Base-by-base conservation (phyloP, 2,329 filamentous ascomycete species). In the Emmonsia crescens region DNA sequence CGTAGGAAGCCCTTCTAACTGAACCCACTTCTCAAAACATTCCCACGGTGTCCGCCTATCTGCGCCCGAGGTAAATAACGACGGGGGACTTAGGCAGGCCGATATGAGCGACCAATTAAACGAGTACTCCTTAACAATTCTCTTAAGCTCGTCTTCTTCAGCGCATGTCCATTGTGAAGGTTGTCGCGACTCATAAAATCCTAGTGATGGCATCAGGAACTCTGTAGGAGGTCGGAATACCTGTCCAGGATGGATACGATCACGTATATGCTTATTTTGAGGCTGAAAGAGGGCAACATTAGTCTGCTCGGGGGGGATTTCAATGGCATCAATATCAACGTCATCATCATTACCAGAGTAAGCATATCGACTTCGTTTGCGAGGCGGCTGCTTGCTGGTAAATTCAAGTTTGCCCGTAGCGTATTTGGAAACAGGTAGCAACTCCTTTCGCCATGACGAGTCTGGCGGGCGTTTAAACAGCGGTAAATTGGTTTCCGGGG, bases 91-190 rank as follows among this genome's bases (percentile, higher is more conserved):
- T 60, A 97, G 78, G 63, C 93, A 87, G 67, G 85, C 89, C 1
- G 92, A 89, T 60, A 97, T 96, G 5, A 99, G 80, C 2, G 91
- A 95, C 94, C 94, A 99, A 69, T 99, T 99, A 78, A 96, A 97
- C 0, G 91, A 91, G 70, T 94, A 96, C 65, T 97, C 91, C 68
- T 91, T 89, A 21, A 96, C 94, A 48, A 96, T 80, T 54, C 82
- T 83, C 60, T 89, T 87, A 6, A 99, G 80, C 73, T 96, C 91
- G 68, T 97, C 92, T 67, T 99, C 94, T 72, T 99, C 94, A 2
- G 87, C 81, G 71, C 85, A 83, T 0, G 91, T 90, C 94, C 94
- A 99, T 70, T 96, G 91, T 2, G 94, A 97, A 1, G 91, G 87
- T 60, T 82, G 85, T 46, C 94, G 83, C 64, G 84, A 88, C 73